These are phyloP conservation scores for Tolypocladium cylindrosporum DNA, from an alignment of 2,329 filamentous ascomycete species.

Conservation along the genomic window DNA sequence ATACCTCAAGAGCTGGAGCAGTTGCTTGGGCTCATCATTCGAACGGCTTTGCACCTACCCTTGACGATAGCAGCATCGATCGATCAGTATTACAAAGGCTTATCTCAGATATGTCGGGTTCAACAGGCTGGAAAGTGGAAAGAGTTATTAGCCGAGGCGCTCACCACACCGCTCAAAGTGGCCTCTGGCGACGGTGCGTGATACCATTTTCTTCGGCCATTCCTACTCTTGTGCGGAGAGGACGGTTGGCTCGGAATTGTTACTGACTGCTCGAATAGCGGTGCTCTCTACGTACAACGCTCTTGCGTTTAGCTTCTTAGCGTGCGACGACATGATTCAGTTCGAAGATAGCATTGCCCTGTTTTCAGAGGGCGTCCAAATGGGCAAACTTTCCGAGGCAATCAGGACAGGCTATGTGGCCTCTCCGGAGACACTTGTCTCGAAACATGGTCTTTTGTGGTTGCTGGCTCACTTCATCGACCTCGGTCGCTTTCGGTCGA, in stretches of 20 bases:
- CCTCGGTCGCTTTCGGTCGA: constrained; percentile 32
- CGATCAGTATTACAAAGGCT: constrained; percentile 28
- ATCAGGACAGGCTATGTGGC: constrained; percentile 27
- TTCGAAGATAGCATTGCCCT: constrained; percentile 28
- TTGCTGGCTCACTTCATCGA: constrained; percentile 59
- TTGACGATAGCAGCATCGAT: constrained; percentile 12
- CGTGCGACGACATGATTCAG: constrained; percentile 23
- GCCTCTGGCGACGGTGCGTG: constrained; percentile 9
- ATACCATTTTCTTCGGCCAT: neutral
- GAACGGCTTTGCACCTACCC: constrained; percentile 13
- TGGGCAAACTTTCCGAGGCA: constrained; percentile 28
- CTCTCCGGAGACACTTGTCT: constrained; percentile 11
- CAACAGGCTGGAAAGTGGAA: constrained; percentile 9
- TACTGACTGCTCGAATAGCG: neutral
- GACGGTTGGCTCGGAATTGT: neutral
- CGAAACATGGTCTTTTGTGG: constrained; percentile 43
- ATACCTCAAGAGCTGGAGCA: constrained; percentile 8
- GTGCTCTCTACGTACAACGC: constrained; percentile 19
- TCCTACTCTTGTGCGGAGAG: neutral
- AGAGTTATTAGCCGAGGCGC: constrained; percentile 15
- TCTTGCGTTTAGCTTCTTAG: constrained; percentile 29
- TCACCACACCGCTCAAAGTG: constrained; percentile 18
- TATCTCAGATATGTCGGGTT: constrained; percentile 25
- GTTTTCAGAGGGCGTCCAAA: constrained; percentile 27
- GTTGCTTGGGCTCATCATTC: constrained; percentile 25